A percentile compares a stretch with the other conserved stretches of the same genome.
These are phyloP conservation scores for Lizonia empirigonia DNA, from an alignment of 2,329 filamentous ascomycete species.

Conservation along the genomic window DNA sequence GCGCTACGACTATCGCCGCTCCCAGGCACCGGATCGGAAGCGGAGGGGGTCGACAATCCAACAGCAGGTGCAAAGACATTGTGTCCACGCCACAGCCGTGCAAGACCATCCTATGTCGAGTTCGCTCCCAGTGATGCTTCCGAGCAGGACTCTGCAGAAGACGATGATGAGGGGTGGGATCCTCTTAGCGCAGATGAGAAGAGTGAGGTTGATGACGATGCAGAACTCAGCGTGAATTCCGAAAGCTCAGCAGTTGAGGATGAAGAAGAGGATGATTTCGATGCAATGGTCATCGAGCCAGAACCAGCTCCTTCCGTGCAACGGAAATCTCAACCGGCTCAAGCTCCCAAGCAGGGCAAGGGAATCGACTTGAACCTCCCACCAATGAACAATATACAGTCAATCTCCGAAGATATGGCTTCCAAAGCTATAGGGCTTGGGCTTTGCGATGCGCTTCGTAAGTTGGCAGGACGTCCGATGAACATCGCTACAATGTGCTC, in stretches of 20 bases:
- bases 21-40: background rate
- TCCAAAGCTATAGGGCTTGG: constrained; percentile 42
- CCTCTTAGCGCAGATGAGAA: background rate
- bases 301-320: background rate
- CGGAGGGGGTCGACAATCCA: background rate
- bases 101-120: constrained; percentile 23
- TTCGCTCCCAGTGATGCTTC: constrained; percentile 1
- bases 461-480: constrained; percentile 50
- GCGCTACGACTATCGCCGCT: background rate
- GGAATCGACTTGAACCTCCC: constrained; percentile 48
- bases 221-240: background rate
- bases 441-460: constrained; percentile 44
- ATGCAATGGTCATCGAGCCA: background rate
- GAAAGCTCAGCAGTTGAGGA: background rate
- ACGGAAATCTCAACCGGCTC: background rate
- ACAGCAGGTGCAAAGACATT: background rate
- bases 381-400: constrained; percentile 54
- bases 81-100: constrained; percentile 16
- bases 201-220: constrained; percentile 9
- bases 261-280: background rate
- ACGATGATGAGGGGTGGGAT: constrained; percentile 9
- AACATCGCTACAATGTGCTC: constrained; percentile 76
- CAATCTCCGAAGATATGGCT: constrained; percentile 59
- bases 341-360: constrained; percentile 13
- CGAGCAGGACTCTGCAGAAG: constrained; percentile 2